A percentile compares a stretch with the other conserved stretches of the same genome.
Evolutionary conservation across 192 early-diverging fungal species (phyloP).

Genomic region (Backusella sp.): DNA sequence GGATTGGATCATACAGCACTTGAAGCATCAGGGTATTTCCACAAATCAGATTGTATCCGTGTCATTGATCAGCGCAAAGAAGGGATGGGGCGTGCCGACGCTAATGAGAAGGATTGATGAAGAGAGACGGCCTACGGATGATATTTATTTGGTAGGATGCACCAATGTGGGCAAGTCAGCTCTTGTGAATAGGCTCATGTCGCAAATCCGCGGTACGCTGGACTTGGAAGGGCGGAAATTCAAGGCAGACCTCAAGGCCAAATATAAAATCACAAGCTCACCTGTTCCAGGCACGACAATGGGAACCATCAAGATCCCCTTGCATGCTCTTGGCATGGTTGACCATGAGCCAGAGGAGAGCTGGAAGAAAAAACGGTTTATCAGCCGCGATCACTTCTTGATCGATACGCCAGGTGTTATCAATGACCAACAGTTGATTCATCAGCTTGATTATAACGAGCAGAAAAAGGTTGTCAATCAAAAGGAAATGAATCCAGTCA

Average conservation of each 20-base stretch:
- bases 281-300: conserved; percentile 75
- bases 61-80: conserved; percentile 59
- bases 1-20: conserved; percentile 50
- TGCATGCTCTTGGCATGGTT: conserved; percentile 50
- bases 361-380: conserved; percentile 15
- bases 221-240: conserved; percentile 3
- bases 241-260: conserved; percentile 12
- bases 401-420: conserved; percentile 68
- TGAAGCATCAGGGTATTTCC: conserved; percentile 38
- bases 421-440: conserved; percentile 48
- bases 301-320: conserved; percentile 55
- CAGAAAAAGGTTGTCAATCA: conserved; percentile 45
- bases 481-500: conserved; percentile 49
- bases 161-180: conserved; percentile 81
- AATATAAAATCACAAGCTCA: conserved; percentile 58
- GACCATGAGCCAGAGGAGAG: conserved; percentile 35
- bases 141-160: conserved; percentile 72
- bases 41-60: conserved; percentile 36
- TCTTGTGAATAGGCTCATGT: conserved; percentile 63
- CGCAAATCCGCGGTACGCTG: conserved; percentile 44
- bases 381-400: conserved; percentile 34
- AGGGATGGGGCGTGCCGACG: conserved; percentile 52
- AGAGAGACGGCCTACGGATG: conserved; percentile 39
- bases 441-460: conserved; percentile 48
- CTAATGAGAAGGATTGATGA: conserved; percentile 44